phyloP scores from a whole-genome alignment of 192 early-diverging fungal genomes.

The Paraglomus occultum region DNA sequence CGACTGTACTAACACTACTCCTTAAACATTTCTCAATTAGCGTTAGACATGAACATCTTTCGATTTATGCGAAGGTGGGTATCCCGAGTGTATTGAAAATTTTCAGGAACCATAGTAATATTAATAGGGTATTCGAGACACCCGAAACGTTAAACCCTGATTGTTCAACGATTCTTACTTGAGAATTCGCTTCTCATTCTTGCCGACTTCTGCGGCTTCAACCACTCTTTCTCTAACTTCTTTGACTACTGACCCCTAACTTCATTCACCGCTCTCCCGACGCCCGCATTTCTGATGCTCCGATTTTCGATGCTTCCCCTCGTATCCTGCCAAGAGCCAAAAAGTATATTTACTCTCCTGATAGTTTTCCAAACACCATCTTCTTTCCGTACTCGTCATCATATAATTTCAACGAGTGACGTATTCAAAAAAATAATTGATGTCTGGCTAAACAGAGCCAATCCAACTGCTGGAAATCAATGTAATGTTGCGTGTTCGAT shows the following conservation, averaged over 20 bases:
- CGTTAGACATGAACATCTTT: too few species aligned
- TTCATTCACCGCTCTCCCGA: slow-evolving; percentile 52
- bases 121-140: too few species aligned
- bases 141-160: too few species aligned
- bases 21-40: too few species aligned
- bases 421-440: slow-evolving; percentile 87
- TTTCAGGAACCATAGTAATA: too few species aligned
- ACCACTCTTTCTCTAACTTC: too few species aligned
- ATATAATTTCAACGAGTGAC: slow-evolving; percentile 88
- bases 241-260: slow-evolving; percentile 58
- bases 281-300: slow-evolving; percentile 54
- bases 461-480: slow-evolving; percentile 75
- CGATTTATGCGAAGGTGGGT: too few species aligned
- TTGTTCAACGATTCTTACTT: slow-evolving; percentile 38
- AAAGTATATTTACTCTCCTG: slow-evolving; percentile 59
- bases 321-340: slow-evolving; percentile 56
- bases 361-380: slow-evolving; percentile 76
- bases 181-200: slow-evolving; percentile 37
- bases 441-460: slow-evolving; percentile 82
- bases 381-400: slow-evolving; percentile 79
- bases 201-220: slow-evolving; percentile 48
- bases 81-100: too few species aligned
- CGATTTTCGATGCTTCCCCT: slow-evolving; percentile 49
- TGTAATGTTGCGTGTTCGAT: slow-evolving; percentile 88
- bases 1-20: too few species aligned